These are phyloP conservation scores for Thalassiosira oceanica DNA, from an alignment of 352 stramenopile species.

Conservation along the genomic window DNA sequence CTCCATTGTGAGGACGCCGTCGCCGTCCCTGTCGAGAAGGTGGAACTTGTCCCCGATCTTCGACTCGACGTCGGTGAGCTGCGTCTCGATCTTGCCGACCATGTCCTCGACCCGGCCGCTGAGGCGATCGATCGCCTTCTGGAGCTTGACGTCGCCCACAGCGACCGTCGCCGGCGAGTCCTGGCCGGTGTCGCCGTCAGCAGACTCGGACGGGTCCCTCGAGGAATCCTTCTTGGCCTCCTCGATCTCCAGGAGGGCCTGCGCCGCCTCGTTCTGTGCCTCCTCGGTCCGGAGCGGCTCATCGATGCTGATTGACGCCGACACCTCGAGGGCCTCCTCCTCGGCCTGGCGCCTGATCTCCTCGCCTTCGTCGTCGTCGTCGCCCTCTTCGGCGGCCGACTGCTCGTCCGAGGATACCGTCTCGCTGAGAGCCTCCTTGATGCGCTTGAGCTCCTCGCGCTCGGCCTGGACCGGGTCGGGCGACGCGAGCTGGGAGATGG, in stretches of 20 bases:
- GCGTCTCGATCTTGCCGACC: conserved; percentile 90
- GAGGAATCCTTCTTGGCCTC: conserved; percentile 39
- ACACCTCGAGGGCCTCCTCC: conserved; percentile 11
- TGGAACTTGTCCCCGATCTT: conserved; percentile 97
- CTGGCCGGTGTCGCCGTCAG: conserved; percentile 23
- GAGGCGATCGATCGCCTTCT: conserved; percentile 87
- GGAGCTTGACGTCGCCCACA: conserved; percentile 70
- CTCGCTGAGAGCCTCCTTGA: conserved; percentile 62
- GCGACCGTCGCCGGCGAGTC: conserved; percentile 18
- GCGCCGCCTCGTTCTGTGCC: conserved; percentile 35
- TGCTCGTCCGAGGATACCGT: conserved; percentile 11
- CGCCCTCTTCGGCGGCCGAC: neutral
- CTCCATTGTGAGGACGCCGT: conserved; percentile 92
- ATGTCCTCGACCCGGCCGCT: conserved; percentile 91
- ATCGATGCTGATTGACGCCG: conserved; percentile 7
- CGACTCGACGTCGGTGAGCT: conserved; percentile 92
- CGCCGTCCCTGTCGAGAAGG: conserved; percentile 94
- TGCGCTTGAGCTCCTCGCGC: conserved; percentile 57
- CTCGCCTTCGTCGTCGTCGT: conserved; percentile 1
- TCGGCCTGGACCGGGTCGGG: conserved; percentile 71
- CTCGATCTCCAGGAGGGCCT: conserved; percentile 36
- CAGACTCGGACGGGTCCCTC: conserved; percentile 25
- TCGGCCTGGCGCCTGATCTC: conserved; percentile 1
- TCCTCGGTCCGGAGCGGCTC: conserved; percentile 25
- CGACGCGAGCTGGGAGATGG: conserved; percentile 72